Base-by-base conservation (phyloP, 116 monocot species). In the Posidonia oceanica region DNA sequence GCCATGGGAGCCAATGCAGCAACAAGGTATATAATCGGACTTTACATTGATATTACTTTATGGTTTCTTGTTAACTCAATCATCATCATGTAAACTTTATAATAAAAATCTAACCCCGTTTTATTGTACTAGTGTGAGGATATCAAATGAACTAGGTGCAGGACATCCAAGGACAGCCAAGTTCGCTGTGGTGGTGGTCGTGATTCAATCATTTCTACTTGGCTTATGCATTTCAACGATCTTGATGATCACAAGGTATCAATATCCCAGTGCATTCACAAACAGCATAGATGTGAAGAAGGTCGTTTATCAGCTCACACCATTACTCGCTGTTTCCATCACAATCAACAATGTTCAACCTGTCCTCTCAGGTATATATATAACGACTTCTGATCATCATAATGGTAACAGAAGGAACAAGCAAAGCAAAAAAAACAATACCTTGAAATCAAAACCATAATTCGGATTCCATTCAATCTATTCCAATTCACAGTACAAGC, bases 101-200 rank as follows among this genome's bases (percentile, higher is more conserved):
- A 29, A 29, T 1, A 29, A 29, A 29, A 29, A 29, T 39, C 52
- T 4, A 44, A 11, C 2, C 18, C 3, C 2, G 3, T 22, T 4
- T 51, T 59, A 14, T 10, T 44, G 15, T 64, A 74, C 77, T 39
- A 91, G 90, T 64, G 91, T 91, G 54, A 61, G 91, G 37, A 87
- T 91, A 4, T 84, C 91, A 3, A 87, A 87, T 71, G 91, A 91
- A 63, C 81, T 91, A 2, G 91, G 91, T 14, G 91, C 91, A 20
- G 81, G 81, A 15, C 84, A 81, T 36, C 84, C 80, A 0, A 84
- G 72, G 29, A 72, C 69, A 0, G 87, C 91, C 13, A 87, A 69
- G 39, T 91, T 87, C 70, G 75, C 91, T 2, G 76, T 80, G 20
- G 59, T 77, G 7, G 77, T 83, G 2, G 75, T 82, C 0, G 81